Conservation (phyloP, 805 yeast genomes). For the Starmerella scarabaei region DNA sequence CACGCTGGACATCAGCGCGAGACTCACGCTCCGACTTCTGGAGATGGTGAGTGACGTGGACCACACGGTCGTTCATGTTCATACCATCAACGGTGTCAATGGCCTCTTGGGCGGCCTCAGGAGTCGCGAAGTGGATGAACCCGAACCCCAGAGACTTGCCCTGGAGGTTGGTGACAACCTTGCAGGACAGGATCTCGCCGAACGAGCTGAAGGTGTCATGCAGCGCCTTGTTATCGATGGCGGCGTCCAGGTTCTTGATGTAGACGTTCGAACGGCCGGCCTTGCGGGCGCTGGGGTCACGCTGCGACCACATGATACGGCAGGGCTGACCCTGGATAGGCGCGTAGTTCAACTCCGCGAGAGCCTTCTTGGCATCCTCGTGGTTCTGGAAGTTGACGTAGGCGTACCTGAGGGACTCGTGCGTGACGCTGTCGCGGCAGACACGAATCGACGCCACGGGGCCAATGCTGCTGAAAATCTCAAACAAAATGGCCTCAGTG, state of each 20-base stretch:
- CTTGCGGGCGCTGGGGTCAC: slow-evolving; percentile 92
- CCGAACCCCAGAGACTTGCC: slow-evolving; percentile 94
- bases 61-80: slow-evolving; percentile 92
- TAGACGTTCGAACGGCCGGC: slow-evolving; percentile 92
- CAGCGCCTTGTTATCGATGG: slow-evolving; percentile 95
- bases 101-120: slow-evolving; percentile 86
- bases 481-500: slow-evolving; percentile 88
- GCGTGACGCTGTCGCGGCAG: slow-evolving; percentile 95
- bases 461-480: slow-evolving; percentile 87
- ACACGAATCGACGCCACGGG: slow-evolving; percentile 95
- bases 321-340: slow-evolving; percentile 91
- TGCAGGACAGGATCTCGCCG: slow-evolving; percentile 90
- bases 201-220: slow-evolving; percentile 96
- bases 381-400: slow-evolving; percentile 88
- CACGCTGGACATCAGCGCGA: slow-evolving; percentile 77
- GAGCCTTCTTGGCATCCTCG: slow-evolving; percentile 85
- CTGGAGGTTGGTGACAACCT: slow-evolving; percentile 86
- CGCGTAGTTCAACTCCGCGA: slow-evolving; percentile 90
- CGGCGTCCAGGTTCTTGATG: slow-evolving; percentile 97
- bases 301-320: slow-evolving; percentile 99
- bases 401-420: slow-evolving; percentile 95
- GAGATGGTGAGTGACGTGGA: slow-evolving; percentile 87
- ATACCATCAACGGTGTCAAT: slow-evolving; percentile 96
- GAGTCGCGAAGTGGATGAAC: slow-evolving; percentile 89
- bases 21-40: slow-evolving; percentile 89